These are phyloP conservation scores for Coccinonectria pachysandricola DNA, from an alignment of 2,329 filamentous ascomycete species.

Conservation along the genomic window DNA sequence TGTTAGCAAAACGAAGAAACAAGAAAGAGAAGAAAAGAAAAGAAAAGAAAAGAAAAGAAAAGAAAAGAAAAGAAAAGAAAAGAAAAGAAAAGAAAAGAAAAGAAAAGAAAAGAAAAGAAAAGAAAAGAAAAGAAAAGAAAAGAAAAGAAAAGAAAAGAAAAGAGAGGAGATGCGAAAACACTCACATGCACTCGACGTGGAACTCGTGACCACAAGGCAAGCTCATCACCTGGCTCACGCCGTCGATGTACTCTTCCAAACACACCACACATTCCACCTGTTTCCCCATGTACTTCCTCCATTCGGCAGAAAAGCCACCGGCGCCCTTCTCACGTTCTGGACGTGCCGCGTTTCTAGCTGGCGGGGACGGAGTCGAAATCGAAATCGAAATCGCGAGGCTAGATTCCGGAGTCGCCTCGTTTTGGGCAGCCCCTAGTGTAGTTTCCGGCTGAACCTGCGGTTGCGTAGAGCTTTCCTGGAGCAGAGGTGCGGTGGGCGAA, in stretches of 20 bases:
- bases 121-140: too few species aligned
- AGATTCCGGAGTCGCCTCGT: conserved; percentile 33
- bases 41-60: too few species aligned
- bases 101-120: too few species aligned
- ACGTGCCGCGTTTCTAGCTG: conserved; percentile 21
- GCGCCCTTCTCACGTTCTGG: conserved; percentile 39
- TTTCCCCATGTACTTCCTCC: conserved; percentile 56
- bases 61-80: too few species aligned
- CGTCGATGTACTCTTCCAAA: conserved; percentile 90
- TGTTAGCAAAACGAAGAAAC: conserved; percentile 6
- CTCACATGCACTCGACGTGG: conserved; percentile 96
- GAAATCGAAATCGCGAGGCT: too few species aligned
- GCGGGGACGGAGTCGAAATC: conserved; percentile 26
- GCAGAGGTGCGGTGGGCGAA: conserved; percentile 69
- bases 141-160: too few species aligned
- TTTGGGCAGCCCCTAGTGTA: conserved; percentile 41
- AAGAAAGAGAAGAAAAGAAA: background rate
- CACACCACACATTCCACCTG: conserved; percentile 92
- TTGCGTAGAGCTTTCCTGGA: conserved; percentile 55
- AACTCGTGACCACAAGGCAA: conserved; percentile 96
- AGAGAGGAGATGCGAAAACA: too few species aligned
- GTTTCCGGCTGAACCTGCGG: too few species aligned
- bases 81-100: too few species aligned
- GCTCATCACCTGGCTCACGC: conserved; percentile 91
- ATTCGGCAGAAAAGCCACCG: conserved; percentile 35